Conservation (phyloP, 1,284 basidiomycete genomes). For the Apiotrichum laibachii region DNA sequence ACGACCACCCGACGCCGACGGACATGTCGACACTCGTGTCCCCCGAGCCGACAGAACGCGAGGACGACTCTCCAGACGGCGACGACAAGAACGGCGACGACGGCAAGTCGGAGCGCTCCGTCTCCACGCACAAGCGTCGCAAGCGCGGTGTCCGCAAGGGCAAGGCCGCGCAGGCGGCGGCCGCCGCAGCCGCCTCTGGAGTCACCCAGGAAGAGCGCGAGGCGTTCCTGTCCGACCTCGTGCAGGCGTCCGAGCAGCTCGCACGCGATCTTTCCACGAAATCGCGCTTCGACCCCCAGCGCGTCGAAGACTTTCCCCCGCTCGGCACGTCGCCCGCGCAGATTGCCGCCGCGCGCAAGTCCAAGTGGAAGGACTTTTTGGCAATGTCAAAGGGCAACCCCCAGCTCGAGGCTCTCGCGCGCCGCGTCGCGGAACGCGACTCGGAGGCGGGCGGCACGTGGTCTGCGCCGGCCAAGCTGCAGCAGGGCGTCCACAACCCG, state of each 20-base stretch:
- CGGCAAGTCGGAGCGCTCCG: slow-evolving; percentile 27
- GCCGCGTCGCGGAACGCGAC: slow-evolving; percentile 45
- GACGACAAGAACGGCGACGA: slow-evolving; percentile 20
- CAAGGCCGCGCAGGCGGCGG: slow-evolving; percentile 50
- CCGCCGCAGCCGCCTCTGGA: slow-evolving; percentile 31
- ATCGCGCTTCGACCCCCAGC: slow-evolving; percentile 31
- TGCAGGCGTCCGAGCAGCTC: slow-evolving; percentile 72
- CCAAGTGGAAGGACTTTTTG: slow-evolving; percentile 49
- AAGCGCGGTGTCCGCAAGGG: slow-evolving; percentile 52
- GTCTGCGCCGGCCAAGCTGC: slow-evolving; percentile 49
- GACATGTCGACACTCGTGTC: slow-evolving; percentile 35
- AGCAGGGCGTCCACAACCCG: slow-evolving; percentile 27
- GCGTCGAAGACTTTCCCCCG: slow-evolving; percentile 47
- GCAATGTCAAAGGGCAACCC: slow-evolving; percentile 44
- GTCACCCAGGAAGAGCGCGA: slow-evolving; percentile 40
- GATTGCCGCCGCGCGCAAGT: slow-evolving; percentile 43
- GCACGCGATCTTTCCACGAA: slow-evolving; percentile 67
- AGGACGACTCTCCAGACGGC: slow-evolving; percentile 12
- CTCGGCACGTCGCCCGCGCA: slow-evolving; percentile 44
- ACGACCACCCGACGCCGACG: slow-evolving; percentile 41
- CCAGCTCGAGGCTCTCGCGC: slow-evolving; percentile 47
- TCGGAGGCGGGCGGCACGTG: slow-evolving; percentile 35
- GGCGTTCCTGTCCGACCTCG: slow-evolving; percentile 62
- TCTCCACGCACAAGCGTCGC: slow-evolving; percentile 45
- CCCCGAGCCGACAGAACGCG: slow-evolving; percentile 27